phyloP scores from a whole-genome alignment of 2,329 filamentous ascomycete species.

The Aspergillus ustus region DNA sequence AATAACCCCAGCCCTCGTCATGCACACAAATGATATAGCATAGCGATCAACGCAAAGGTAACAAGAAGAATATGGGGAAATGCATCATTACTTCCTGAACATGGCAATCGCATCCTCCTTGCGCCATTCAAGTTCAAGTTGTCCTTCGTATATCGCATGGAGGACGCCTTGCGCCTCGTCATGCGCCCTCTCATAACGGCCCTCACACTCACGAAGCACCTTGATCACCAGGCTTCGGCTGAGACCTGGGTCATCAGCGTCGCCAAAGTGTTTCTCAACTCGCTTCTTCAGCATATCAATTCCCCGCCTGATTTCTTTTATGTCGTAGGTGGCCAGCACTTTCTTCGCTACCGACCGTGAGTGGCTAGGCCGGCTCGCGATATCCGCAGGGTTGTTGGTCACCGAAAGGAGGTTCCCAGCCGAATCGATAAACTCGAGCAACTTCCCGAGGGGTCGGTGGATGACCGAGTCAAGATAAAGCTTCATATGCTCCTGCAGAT shows the following conservation, averaged over 20 bases:
- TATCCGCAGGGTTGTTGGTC: conserved; percentile 58
- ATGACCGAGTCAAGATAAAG: conserved; percentile 89
- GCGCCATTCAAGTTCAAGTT: conserved; percentile 53
- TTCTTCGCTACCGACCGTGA: conserved; percentile 84
- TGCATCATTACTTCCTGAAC: conserved; percentile 43
- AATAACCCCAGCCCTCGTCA: conserved; percentile 18
- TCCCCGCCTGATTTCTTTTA: conserved; percentile 85
- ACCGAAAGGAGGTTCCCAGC: conserved; percentile 73
- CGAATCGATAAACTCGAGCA: conserved; percentile 89
- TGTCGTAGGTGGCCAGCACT: conserved; percentile 77
- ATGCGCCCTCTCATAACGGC: conserved; percentile 58
- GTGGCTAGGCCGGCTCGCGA: conserved; percentile 82
- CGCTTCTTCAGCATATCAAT: conserved; percentile 86
- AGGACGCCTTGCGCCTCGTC: conserved; percentile 55
- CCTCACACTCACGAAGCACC: conserved; percentile 65
- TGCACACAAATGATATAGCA: conserved; percentile 2
- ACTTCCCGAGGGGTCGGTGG: conserved; percentile 83
- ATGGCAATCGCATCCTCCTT: conserved; percentile 50
- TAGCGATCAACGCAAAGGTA: conserved; percentile 5
- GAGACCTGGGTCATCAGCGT: conserved; percentile 74
- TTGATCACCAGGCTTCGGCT: conserved; percentile 63
- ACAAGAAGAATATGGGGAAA: conserved; percentile 18
- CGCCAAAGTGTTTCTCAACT: conserved; percentile 96
- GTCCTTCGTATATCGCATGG: conserved; percentile 50
- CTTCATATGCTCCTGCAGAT: conserved; percentile 84